phyloP scores from a whole-genome alignment of 1,284 basidiomycete species.

The Tremellales sp. region DNA sequence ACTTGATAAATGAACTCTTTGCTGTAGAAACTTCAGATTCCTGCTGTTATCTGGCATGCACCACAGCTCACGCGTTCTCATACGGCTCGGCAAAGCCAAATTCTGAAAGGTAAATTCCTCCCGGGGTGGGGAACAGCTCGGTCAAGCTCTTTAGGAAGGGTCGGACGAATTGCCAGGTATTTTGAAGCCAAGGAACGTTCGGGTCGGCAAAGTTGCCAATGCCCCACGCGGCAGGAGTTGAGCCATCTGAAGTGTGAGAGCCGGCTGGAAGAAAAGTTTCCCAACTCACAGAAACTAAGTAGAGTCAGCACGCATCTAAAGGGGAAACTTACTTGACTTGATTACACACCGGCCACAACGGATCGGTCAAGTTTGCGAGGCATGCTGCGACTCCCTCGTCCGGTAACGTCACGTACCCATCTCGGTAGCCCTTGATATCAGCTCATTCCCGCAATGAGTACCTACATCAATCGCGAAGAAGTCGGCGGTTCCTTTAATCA shows the following conservation, averaged over 20 bases:
- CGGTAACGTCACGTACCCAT: constrained; percentile 12
- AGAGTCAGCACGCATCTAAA: too few relatives aligned
- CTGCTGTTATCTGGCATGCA: neutral
- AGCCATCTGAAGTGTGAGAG: constrained; percentile 4
- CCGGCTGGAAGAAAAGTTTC: too few relatives aligned
- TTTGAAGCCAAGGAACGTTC: constrained; percentile 15
- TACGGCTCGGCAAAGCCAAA: constrained; percentile 21
- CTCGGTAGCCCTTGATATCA: constrained; percentile 17
- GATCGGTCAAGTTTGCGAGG: constrained; percentile 12
- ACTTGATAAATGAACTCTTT: constrained; percentile 14
- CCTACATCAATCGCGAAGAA: constrained; percentile 18
- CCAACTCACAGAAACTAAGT: too few relatives aligned
- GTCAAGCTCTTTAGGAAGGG: constrained; percentile 8
- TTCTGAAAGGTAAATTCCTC: constrained; percentile 19
- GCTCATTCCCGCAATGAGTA: neutral
- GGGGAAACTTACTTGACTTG: constrained; percentile 10
- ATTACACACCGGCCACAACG: constrained; percentile 14
- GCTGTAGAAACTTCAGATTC: neutral
- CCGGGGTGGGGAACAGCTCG: constrained; percentile 12
- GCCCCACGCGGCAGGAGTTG: constrained; percentile 12
- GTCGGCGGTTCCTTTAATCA: constrained; percentile 21
- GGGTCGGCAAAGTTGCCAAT: constrained; percentile 16
- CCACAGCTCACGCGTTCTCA: constrained; percentile 15
- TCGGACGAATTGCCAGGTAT: constrained; percentile 17
- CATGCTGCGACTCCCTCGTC: constrained; percentile 15